Evolutionary conservation across 1,284 basidiomycete species (phyloP), one percentile per base, ranked within the genome.

Genomic region (Ceratobasidium sp.): DNA sequence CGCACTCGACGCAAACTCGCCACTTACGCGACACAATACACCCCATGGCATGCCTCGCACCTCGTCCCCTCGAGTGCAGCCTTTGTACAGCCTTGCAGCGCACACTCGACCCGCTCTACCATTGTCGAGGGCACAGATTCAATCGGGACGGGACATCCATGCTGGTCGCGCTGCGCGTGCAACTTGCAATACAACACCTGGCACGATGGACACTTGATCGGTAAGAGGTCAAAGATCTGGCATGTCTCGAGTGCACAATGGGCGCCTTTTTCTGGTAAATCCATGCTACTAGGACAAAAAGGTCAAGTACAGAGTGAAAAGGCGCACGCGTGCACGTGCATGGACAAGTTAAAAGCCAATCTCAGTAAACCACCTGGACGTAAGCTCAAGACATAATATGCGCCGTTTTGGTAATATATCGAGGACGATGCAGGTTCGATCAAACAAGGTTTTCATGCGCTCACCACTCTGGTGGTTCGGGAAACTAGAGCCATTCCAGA

Each of bases 11-110:
- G 45, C 62, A 43, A 49, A 70, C 20, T 22, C n/a, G 29, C n/a
- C 69, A 77, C 77, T 72, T 79, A 91, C 90, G 82, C 77, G 55
- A 83, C 82, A 75, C 90, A 92, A 76, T 87, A 91, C 3, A 84
- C 80, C 43, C 79, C 78, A 5, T 79, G 75, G 75, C 90, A 91
- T n/a, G 55, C 38, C 40, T 57, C 31, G 32, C 70, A 64, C 40
- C 68, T 54, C 62, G 49, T 74, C 40, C 78, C 77, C 7, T 79
- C 71, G 32, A 78, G 70, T 22, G 74, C 77, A 1, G 75, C 79
- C 69, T 82, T 45, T 20, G 42, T 45, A 6, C 22, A n/a, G 42
- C 17, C 17, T 77, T 64, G 42, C 42, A 55, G 42, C 49, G 57
- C 68, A 27, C 15, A 29, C 32, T 40, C 29, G 62, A 58, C 45